These are phyloP conservation scores for Spiromastix sp. DNA, from an alignment of 2,329 filamentous ascomycete species.

Conservation along the genomic window DNA sequence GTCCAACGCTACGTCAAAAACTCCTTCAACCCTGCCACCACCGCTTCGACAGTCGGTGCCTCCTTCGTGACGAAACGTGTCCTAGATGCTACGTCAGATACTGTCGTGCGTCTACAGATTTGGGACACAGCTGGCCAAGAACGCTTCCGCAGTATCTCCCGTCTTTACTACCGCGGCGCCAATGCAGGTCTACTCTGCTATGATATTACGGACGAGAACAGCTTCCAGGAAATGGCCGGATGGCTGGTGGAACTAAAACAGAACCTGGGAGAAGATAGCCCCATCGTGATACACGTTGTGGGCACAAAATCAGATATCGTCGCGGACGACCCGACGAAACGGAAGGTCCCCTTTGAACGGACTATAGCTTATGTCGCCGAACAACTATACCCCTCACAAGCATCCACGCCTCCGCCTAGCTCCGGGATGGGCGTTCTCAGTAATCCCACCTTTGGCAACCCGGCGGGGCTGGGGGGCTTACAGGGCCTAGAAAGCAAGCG, in stretches of 20 bases:
- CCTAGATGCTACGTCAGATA: slow-evolving; percentile 73
- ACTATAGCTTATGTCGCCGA: slow-evolving; percentile 95
- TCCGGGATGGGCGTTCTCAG: slow-evolving; percentile 33
- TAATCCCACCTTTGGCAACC: slow-evolving; percentile 16
- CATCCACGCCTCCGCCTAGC: slow-evolving; percentile 57
- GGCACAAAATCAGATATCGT: slow-evolving; percentile 91
- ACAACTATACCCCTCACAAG: slow-evolving; percentile 64
- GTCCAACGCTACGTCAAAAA: slow-evolving; percentile 41
- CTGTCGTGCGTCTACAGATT: slow-evolving; percentile 81
- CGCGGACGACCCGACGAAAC: slow-evolving; percentile 63
- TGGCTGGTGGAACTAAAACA: slow-evolving; percentile 80
- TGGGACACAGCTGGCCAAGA: slow-evolving; percentile 97
- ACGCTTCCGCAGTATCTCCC: slow-evolving; percentile 85
- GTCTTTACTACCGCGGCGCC: slow-evolving; percentile 91
- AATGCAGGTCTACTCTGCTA: slow-evolving; percentile 93
- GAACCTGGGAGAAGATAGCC: slow-evolving; percentile 55
- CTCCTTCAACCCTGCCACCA: slow-evolving; percentile 30
- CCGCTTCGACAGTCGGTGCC: slow-evolving; percentile 62
- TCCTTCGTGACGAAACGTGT: slow-evolving; percentile 73
- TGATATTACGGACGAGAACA: slow-evolving; percentile 76
- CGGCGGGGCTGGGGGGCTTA: slow-evolving; percentile 15
- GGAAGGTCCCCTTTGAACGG: slow-evolving; percentile 85
- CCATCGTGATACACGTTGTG: slow-evolving; percentile 86
- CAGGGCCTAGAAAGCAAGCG: slow-evolving; percentile 35
- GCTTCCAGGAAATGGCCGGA: slow-evolving; percentile 83